Base-by-base conservation (phyloP, 1,139 yeast genomes). In the Lodderomyces metapsilosis region DNA sequence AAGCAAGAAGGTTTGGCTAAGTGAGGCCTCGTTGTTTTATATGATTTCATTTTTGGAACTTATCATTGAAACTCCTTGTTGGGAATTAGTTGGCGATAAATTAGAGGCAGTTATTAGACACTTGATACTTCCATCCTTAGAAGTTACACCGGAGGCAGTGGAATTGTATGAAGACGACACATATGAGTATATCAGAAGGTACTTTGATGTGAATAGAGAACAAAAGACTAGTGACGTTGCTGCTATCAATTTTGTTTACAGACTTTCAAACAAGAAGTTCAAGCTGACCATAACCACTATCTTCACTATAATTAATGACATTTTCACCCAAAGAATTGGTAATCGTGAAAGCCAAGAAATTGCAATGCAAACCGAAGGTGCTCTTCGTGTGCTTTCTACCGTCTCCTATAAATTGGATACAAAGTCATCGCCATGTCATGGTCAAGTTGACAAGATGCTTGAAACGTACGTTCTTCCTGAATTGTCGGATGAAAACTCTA, bases 211-310 rank as follows among this genome's bases (percentile, higher is more conserved):
- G 44, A 82, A 79, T 54, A 81, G 86, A 50, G 95, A 87, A 49
- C 74, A 79, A 30, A 76, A 79, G 37, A 83, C 92, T 10, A 80
- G 95, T 0, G 96, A 88, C 54, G 80, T 80, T 34, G 96, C 96
- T 0, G 84, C 96, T 2, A 78, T 85, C 39, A 85, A 84, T 59
- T 87, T 88, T 51, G 64, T 91, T 38, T 79, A 77, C 57, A 64
- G 69, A 56, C 71, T 65, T 53, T 62, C 69, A 48, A 65, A 65
- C 52, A 65, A 72, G 41, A 73, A 79, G 54, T 76, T 78, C 50
- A 70, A 71, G 32, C 67, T 71, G 40, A 62, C 81, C 16, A 53
- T 63, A 18, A 57, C 64, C 37, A 59, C 66, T 18, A 51, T 82
- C 11, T 62, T 82, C 44, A 59, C 65, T 17, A 62, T 80, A 34